These are phyloP conservation scores for Apophysomyces ossiformis DNA, from an alignment of 371 early-diverging fungal genomes.

Conservation along the genomic window DNA sequence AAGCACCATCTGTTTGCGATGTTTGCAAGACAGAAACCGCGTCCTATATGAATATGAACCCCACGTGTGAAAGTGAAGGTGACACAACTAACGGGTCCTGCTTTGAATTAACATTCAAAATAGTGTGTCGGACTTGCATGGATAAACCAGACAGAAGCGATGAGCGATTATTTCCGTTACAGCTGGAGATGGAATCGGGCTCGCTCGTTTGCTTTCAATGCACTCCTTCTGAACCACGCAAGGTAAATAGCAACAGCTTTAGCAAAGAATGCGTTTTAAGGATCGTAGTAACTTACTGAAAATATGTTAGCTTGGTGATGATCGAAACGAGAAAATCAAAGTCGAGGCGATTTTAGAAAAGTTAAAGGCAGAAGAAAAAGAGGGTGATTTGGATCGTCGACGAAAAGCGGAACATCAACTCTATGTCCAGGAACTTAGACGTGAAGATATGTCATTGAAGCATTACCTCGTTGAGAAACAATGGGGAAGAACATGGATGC, in stretches of 20 bases:
- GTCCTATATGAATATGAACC: slow-evolving; percentile 29
- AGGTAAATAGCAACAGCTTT: slow-evolving; percentile 19
- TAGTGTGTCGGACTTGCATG: slow-evolving; percentile 7
- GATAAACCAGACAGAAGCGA: background rate
- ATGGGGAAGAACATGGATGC: slow-evolving; percentile 52
- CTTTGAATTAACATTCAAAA: background rate
- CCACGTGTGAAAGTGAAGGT: slow-evolving; percentile 29
- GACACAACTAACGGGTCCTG: slow-evolving; percentile 7
- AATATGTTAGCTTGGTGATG: slow-evolving; percentile 22
- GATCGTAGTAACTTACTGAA: background rate
- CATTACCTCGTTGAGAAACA: slow-evolving; percentile 47
- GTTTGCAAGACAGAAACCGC: slow-evolving; percentile 30
- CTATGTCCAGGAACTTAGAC: slow-evolving; percentile 50
- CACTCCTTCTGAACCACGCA: slow-evolving; percentile 12
- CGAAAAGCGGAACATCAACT: slow-evolving; percentile 47
- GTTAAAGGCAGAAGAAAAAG: slow-evolving; percentile 26
- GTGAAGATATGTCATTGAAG: slow-evolving; percentile 47
- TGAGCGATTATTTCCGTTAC: slow-evolving; percentile 28
- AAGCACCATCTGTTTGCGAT: slow-evolving; percentile 28
- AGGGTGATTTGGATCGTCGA: slow-evolving; percentile 39
- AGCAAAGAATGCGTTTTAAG: background rate
- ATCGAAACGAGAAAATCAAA: slow-evolving; percentile 23
- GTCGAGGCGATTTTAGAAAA: slow-evolving; percentile 17
- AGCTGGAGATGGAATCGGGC: slow-evolving; percentile 30
- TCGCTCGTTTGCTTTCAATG: slow-evolving; percentile 38